A percentile compares a stretch with the other conserved stretches of the same genome.
phyloP scores from a whole-genome alignment of 176 grass and related monocot genomes.

The Pharus latifolius region DNA sequence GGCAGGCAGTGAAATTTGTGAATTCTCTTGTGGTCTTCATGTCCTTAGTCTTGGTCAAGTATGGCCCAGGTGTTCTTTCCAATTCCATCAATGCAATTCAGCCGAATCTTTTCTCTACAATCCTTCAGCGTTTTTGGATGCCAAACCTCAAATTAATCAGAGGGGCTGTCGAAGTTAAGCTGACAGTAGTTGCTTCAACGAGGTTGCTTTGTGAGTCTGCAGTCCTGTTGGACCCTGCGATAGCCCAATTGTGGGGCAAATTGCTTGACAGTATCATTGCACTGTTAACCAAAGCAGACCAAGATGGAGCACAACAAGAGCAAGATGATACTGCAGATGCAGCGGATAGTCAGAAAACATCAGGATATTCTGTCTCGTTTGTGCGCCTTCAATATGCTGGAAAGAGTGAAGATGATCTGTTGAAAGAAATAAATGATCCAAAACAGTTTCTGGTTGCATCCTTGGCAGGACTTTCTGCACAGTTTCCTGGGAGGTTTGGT shows the following conservation, averaged over 20 bases:
- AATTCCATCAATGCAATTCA: constrained; percentile 68
- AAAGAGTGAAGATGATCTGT: constrained; percentile 80
- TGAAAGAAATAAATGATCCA: constrained; percentile 85
- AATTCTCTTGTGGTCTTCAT: constrained; percentile 80
- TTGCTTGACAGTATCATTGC: constrained; percentile 63
- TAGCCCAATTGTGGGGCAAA: constrained; percentile 70
- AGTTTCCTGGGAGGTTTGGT: constrained; percentile 71
- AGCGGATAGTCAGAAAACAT: constrained; percentile 48
- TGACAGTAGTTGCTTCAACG: constrained; percentile 76
- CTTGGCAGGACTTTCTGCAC: constrained; percentile 52
- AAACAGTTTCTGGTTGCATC: constrained; percentile 79
- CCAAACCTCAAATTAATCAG: constrained; percentile 78
- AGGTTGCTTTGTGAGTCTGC: constrained; percentile 81
- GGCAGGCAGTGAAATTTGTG: constrained; percentile 68
- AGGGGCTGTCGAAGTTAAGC: constrained; percentile 74
- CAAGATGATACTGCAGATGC: constrained; percentile 52
- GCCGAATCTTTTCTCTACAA: constrained; percentile 43
- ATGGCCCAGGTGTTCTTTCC: constrained; percentile 60
- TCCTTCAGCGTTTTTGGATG: constrained; percentile 83
- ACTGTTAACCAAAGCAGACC: constrained; percentile 58
- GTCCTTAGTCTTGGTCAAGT: constrained; percentile 79
- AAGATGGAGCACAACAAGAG: constrained; percentile 44
- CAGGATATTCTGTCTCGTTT: constrained; percentile 83
- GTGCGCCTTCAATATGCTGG: constrained; percentile 82
- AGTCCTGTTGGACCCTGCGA: constrained; percentile 52